These are phyloP conservation scores for Kwoniella sp. DNA, from an alignment of 768 basidiomycete species.

Conservation along the genomic window DNA sequence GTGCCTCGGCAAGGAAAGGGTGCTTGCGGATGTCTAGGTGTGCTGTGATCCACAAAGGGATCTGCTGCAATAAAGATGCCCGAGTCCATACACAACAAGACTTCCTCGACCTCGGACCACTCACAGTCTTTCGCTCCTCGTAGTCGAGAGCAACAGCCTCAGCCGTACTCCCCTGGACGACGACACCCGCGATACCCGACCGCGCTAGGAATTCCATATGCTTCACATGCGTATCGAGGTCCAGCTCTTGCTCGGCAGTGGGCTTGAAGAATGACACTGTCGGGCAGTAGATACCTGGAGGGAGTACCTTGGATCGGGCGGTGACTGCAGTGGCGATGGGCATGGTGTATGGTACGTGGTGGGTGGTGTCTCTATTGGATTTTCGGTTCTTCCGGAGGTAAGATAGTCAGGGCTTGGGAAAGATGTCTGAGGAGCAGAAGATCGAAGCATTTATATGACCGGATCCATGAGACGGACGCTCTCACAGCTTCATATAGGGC, in stretches of 20 bases:
- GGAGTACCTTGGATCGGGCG: slow-evolving; percentile 23
- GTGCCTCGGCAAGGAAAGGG: no score
- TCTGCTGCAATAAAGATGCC: no score
- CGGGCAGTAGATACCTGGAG: slow-evolving; percentile 47
- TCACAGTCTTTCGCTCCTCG: slow-evolving; percentile 50
- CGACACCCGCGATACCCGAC: slow-evolving; percentile 51
- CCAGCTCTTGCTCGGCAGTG: slow-evolving; percentile 52
- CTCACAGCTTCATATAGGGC: no score
- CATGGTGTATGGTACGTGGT: slow-evolving; percentile 6
- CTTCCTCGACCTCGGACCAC: no score
- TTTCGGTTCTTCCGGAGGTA: no score
- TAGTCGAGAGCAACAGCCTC: slow-evolving; percentile 52
- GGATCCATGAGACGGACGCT: no score
- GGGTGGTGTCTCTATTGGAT: no score
- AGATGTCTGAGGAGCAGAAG: no score
- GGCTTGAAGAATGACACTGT: slow-evolving; percentile 54
- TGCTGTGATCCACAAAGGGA: no score
- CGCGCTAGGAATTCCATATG: slow-evolving; percentile 54
- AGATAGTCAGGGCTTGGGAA: neutral
- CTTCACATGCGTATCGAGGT: slow-evolving; percentile 53
- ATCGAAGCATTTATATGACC: no score
- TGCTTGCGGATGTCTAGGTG: no score
- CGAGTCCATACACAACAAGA: no score
- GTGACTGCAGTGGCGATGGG: slow-evolving; percentile 12
- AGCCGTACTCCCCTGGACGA: slow-evolving; percentile 51